A percentile compares a stretch with the other conserved stretches of the same genome.
These are phyloP conservation scores for Penicillium cataractarum DNA, from an alignment of 495 filamentous ascomycete genomes.

Conservation along the genomic window DNA sequence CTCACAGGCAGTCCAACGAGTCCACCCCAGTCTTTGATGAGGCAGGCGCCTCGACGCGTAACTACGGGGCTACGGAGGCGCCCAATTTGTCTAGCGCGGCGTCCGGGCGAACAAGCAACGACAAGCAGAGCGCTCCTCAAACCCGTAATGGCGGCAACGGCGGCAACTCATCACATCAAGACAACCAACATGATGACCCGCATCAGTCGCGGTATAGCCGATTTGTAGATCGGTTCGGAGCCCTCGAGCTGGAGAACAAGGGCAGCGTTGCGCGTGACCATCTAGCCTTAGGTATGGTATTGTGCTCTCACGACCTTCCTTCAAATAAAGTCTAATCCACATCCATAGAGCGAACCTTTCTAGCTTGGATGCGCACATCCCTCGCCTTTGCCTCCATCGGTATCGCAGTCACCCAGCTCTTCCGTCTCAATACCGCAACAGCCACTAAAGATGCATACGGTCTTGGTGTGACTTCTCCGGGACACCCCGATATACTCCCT, in stretches of 20 bases:
- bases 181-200: slow-evolving; percentile 16
- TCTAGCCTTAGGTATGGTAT: slow-evolving; percentile 77
- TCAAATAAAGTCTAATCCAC: slow-evolving; percentile 20
- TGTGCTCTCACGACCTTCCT: slow-evolving; percentile 20
- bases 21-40: slow-evolving; percentile 41
- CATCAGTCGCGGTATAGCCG: slow-evolving; percentile 53
- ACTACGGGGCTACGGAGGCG: slow-evolving; percentile 42
- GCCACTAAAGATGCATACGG: slow-evolving; percentile 8
- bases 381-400: slow-evolving; percentile 96
- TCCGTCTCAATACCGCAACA: slow-evolving; percentile 78
- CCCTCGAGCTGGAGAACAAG: slow-evolving; percentile 93
- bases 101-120: neutral
- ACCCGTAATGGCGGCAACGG: neutral
- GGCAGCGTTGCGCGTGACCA: slow-evolving; percentile 95
- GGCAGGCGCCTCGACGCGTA: slow-evolving; percentile 27
- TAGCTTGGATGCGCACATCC: slow-evolving; percentile 95
- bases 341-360: slow-evolving; percentile 83
- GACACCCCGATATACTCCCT: slow-evolving; percentile 27
- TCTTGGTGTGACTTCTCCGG: slow-evolving; percentile 7
- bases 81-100: slow-evolving; percentile 11
- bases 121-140: neutral
- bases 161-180: neutral
- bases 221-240: slow-evolving; percentile 70
- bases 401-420: slow-evolving; percentile 94
- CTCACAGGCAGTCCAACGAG: slow-evolving; percentile 30